These are phyloP conservation scores for Escovopsis sp. DNA, from an alignment of 2,329 filamentous ascomycete genomes.

Conservation along the genomic window DNA sequence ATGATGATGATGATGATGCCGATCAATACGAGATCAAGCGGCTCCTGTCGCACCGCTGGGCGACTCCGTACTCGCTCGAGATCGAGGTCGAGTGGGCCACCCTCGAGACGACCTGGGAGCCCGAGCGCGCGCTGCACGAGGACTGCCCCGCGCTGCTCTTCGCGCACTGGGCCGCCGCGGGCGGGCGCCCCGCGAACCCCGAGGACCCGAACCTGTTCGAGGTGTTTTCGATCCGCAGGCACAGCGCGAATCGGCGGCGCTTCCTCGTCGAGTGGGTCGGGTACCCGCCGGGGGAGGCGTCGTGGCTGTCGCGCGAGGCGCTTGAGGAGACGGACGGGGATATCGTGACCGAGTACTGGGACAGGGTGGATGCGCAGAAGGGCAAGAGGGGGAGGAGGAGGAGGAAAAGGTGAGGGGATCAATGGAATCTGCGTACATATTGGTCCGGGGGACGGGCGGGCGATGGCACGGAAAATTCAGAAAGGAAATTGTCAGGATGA, in stretches of 20 bases:
- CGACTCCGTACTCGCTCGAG: constrained; percentile 9
- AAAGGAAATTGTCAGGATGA: no score
- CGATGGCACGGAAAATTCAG: no score
- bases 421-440: no score
- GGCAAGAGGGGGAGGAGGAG: not conserved
- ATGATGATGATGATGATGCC: not conserved
- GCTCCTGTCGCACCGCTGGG: constrained; percentile 17
- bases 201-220: constrained; percentile 16
- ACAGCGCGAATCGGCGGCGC: constrained; percentile 13
- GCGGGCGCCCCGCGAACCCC: constrained; percentile 19
- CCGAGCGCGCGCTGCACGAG: constrained; percentile 18
- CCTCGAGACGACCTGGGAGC: constrained; percentile 19
- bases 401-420: not conserved
- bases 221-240: constrained; percentile 19
- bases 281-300: constrained; percentile 14
- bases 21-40: constrained; percentile 10
- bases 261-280: constrained; percentile 24
- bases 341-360: constrained; percentile 16
- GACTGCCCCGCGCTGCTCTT: constrained; percentile 18
- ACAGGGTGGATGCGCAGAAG: not conserved
- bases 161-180: constrained; percentile 17
- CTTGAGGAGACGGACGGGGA: constrained; percentile 15
- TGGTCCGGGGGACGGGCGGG: no score
- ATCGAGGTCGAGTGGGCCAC: constrained; percentile 18
- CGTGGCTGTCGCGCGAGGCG: constrained; percentile 15